A percentile compares a stretch with the other conserved stretches of the same genome.
Evolutionary conservation across 2,329 filamentous ascomycete genomes (phyloP).

Genomic region (Epichloe gansuensis): DNA sequence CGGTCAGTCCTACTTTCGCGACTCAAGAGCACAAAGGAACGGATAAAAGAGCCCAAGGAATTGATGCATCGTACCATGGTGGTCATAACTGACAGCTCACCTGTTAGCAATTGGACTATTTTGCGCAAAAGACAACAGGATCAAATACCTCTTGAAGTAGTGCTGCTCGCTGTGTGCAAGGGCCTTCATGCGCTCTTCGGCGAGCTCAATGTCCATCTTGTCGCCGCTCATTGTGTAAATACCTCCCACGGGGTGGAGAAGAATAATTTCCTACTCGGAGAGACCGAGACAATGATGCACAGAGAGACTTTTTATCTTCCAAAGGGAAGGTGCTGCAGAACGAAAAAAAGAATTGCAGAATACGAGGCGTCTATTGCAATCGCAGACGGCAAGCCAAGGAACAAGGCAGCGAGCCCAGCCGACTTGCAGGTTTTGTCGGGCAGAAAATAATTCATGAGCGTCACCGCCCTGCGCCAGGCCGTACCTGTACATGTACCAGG

Average conservation of each 20-base stretch:
- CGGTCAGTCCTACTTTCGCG: not conserved
- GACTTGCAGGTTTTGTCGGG: slow-evolving; percentile 14
- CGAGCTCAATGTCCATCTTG: slow-evolving; percentile 46
- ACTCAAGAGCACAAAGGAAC: slow-evolving; percentile 2
- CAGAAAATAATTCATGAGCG: slow-evolving; percentile 18
- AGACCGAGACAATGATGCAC: not conserved
- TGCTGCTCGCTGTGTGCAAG: slow-evolving; percentile 95
- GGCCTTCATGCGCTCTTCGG: slow-evolving; percentile 50
- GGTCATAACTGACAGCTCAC: slow-evolving; percentile 64
- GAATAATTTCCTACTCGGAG: not conserved
- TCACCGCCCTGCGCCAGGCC: slow-evolving; percentile 14
- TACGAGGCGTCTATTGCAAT: not conserved
- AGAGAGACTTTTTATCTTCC: not conserved
- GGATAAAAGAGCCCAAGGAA: slow-evolving; percentile 2
- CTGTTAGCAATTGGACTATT: not conserved
- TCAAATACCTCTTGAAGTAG: slow-evolving; percentile 85
- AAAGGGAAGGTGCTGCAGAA: not conserved
- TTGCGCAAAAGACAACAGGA: not conserved
- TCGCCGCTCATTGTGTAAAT: slow-evolving; percentile 31
- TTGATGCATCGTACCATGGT: slow-evolving; percentile 59
- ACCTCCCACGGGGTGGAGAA: not conserved
- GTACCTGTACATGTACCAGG: not conserved
- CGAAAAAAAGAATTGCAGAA: not conserved
- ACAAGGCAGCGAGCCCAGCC: not conserved
- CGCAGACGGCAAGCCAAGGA: slow-evolving; percentile 1